These are phyloP conservation scores for Wallacemonas sp. DNA, from an alignment of 208 protist genomes.

Conservation along the genomic window DNA sequence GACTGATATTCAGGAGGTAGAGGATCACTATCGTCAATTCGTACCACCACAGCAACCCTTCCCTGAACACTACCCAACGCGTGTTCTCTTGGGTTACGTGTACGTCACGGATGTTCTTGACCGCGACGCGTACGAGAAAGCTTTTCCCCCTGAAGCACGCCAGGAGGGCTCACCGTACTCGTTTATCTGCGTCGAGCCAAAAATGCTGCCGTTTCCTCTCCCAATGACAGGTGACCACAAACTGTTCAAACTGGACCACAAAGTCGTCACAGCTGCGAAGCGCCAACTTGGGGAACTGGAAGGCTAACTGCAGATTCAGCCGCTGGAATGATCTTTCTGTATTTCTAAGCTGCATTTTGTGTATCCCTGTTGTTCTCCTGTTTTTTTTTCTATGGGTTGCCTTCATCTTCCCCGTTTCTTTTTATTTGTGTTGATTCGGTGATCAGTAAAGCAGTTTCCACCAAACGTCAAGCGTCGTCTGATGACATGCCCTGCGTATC, in stretches of 20 bases:
- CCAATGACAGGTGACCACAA: slow-evolving; percentile 91
- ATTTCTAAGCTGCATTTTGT: too few relatives aligned
- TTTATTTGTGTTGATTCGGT: too few relatives aligned
- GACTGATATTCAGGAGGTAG: slow-evolving; percentile 64
- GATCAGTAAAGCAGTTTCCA: too few relatives aligned
- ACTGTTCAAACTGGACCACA: slow-evolving; percentile 82
- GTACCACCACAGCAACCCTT: slow-evolving; percentile 45
- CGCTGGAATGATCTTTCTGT: too few relatives aligned
- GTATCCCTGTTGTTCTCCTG: too few relatives aligned
- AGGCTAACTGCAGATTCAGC: not conserved
- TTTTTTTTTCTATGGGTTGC: too few relatives aligned
- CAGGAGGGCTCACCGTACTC: slow-evolving; percentile 84
- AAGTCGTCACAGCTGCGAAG: slow-evolving; percentile 61
- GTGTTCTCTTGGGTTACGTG: slow-evolving; percentile 89
- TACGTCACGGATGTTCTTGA: slow-evolving; percentile 83
- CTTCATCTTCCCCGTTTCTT: too few relatives aligned
- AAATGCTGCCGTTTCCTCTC: slow-evolving; percentile 78
- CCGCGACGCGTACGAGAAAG: slow-evolving; percentile 50
- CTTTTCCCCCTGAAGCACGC: slow-evolving; percentile 53
- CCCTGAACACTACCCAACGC: slow-evolving; percentile 88
- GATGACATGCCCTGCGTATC: too few relatives aligned
- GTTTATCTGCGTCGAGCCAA: slow-evolving; percentile 87
- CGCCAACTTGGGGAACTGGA: slow-evolving; percentile 75
- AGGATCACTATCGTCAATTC: slow-evolving; percentile 76
- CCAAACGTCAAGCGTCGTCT: too few relatives aligned